These are phyloP conservation scores for Melanomma pulvis-pyrius DNA, from an alignment of 495 filamentous ascomycete species.

Conservation along the genomic window DNA sequence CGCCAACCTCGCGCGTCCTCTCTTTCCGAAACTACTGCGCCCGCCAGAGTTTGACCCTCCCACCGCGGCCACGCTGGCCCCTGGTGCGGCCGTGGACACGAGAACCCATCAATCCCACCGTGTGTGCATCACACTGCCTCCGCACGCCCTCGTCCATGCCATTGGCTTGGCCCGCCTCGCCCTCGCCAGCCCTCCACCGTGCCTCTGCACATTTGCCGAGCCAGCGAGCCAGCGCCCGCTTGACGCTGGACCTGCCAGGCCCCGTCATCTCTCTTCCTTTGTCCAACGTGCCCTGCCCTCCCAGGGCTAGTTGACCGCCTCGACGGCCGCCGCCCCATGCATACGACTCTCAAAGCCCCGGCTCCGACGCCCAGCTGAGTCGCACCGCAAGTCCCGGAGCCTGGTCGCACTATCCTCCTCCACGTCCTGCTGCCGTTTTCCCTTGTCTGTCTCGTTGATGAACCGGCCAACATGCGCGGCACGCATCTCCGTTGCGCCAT, in stretches of 20 bases:
- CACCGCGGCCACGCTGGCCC: conserved; percentile 7
- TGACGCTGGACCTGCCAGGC: neutral
- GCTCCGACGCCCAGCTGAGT: conserved; percentile 37
- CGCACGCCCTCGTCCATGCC: conserved; percentile 2
- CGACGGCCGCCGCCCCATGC: conserved; percentile 29
- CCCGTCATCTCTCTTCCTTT: conserved; percentile 27
- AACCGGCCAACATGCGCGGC: conserved; percentile 27
- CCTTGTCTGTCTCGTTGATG: conserved; percentile 22
- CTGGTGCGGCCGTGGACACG: conserved; percentile 26
- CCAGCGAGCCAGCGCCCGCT: conserved; percentile 11
- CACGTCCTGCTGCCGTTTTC: conserved; percentile 17
- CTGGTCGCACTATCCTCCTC: conserved; percentile 29
- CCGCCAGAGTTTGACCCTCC: conserved; percentile 24
- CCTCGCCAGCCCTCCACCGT: neutral
- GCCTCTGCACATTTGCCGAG: neutral
- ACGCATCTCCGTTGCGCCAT: conserved; percentile 41
- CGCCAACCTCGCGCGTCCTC: conserved; percentile 9
- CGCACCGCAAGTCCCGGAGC: conserved; percentile 30
- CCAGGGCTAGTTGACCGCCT: conserved; percentile 37
- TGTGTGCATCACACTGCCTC: conserved; percentile 5
- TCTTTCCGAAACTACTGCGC: conserved; percentile 37
- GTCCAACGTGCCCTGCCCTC: conserved; percentile 29
- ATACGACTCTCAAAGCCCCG: conserved; percentile 12
- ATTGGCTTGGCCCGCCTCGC: conserved; percentile 19
- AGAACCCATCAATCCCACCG: conserved; percentile 8